Evolutionary conservation across 2,329 filamentous ascomycete species (phyloP), one percentile per base, ranked within the genome.

Genomic region (Cercospora beticola): DNA sequence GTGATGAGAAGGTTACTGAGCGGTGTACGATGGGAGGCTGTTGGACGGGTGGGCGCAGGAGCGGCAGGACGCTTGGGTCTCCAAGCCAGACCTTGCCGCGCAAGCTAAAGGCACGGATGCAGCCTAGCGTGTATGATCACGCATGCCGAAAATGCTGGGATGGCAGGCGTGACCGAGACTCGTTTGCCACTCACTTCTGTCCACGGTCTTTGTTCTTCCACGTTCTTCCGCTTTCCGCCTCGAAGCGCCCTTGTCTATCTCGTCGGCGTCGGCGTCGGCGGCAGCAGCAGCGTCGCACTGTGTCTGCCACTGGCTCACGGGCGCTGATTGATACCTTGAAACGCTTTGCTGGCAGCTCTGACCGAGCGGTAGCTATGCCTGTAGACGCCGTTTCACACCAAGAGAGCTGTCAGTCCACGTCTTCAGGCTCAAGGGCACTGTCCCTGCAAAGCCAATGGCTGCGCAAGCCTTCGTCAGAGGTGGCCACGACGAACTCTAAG

Each of bases 351-450:
- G 30, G 31, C 52, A 6, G 12, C 61, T 12, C n/a, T 64, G 62
- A 16, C 52, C 31, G 61, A 4, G 52, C 54, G 21, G 54, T 23
- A 59, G 52, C 54, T 23, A 46, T 26, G 54, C 52, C 33, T 58
- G 62, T 23, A 7, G 49, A 64, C 62, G 54, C 54, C 16, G 64
- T 66, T 62, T 66, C 64, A 66, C 31, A 14, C 21, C 58, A 59
- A 40, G 63, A 64, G 54, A 65, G 56, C 63, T 65, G 31, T 57
- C 64, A 18, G 64, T n/a, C 54, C 23, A 54, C 54, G 54, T 49
- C 54, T 46, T 16, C 63, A 49, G 9, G 33, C 33, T 36, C 33
- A 1, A 52, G 49, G 49, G 62, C 33, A 23, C 59, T n/a, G 54
- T 10, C 56, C 33, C 56, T 65, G 36, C 5, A 3, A 26, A 62